These are phyloP conservation scores for Irpex sp. DNA, from an alignment of 1,284 basidiomycete species.

Conservation along the genomic window DNA sequence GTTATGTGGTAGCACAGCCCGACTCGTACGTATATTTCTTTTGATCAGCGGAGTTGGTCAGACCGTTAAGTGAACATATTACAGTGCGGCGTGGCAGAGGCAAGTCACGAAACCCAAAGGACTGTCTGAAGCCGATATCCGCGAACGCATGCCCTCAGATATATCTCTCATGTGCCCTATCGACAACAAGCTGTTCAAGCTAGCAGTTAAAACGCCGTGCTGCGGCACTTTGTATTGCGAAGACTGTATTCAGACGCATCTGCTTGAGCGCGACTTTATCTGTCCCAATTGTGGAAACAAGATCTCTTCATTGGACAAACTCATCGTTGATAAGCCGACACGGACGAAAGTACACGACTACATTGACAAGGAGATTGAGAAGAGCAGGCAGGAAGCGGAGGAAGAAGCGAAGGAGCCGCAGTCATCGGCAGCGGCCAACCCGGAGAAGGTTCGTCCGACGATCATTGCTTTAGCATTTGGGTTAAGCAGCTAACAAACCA, in stretches of 20 bases:
- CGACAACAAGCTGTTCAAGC: slow-evolving; percentile 85
- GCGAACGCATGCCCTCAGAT: slow-evolving; percentile 79
- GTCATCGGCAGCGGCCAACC: slow-evolving; percentile 6
- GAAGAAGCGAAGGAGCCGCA: slow-evolving; percentile 14
- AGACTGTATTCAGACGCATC: slow-evolving; percentile 88
- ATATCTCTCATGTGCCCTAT: slow-evolving; percentile 77
- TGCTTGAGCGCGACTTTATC: slow-evolving; percentile 88
- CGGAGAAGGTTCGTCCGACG: slow-evolving; percentile 10
- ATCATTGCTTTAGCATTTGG: neutral
- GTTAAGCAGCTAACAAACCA: neutral
- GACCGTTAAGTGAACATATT: slow-evolving; percentile 4
- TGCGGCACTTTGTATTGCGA: slow-evolving; percentile 90
- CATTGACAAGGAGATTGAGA: slow-evolving; percentile 79
- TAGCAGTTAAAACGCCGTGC: slow-evolving; percentile 89
- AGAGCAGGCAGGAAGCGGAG: slow-evolving; percentile 59
- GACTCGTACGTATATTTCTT: slow-evolving; percentile 65
- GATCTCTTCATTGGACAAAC: slow-evolving; percentile 80
- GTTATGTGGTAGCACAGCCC: slow-evolving; percentile 91
- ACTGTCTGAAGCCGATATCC: slow-evolving; percentile 79
- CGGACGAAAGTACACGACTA: slow-evolving; percentile 75
- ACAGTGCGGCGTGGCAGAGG: slow-evolving; percentile 87
- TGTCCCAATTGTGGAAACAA: slow-evolving; percentile 87
- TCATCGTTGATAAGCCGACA: slow-evolving; percentile 72
- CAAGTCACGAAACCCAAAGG: slow-evolving; percentile 77
- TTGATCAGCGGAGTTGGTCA: neutral